These are phyloP conservation scores for Scalesia atractyloides DNA, from an alignment of 129 eudicot species.

Conservation along the genomic window DNA sequence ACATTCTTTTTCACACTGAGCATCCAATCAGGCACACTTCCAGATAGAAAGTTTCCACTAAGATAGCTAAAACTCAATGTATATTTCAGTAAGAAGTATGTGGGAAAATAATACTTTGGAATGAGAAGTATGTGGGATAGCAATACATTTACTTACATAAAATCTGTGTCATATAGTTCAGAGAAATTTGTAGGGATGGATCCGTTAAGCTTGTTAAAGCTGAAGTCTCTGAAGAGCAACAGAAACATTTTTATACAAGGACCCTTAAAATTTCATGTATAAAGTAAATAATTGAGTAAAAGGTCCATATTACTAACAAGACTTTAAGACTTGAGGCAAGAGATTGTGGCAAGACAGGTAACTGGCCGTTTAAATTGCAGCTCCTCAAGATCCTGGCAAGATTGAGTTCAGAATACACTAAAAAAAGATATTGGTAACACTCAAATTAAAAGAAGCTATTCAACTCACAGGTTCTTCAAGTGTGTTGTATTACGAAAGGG, in stretches of 20 bases:
- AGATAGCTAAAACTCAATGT: constrained; percentile 37
- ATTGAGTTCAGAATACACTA: constrained; percentile 5
- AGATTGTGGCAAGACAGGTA: constrained; percentile 39
- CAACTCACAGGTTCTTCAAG: constrained; percentile 45
- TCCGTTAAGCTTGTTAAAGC: constrained; percentile 49
- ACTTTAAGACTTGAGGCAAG: constrained; percentile 37
- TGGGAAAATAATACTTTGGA: not conserved
- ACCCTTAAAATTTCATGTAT: not conserved
- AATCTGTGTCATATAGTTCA: not conserved
- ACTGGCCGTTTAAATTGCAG: constrained; percentile 63
- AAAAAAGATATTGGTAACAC: not conserved
- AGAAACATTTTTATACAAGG: not conserved
- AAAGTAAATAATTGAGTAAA: not conserved
- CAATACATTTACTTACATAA: constrained; percentile 35
- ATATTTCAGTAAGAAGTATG: not conserved
- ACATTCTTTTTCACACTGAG: constrained; percentile 32
- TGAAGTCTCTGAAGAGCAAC: constrained; percentile 45
- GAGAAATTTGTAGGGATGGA: constrained; percentile 25
- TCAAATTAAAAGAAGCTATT: not conserved
- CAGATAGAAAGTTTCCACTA: constrained; percentile 45
- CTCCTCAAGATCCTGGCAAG: constrained; percentile 72
- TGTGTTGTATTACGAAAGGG: constrained; percentile 25
- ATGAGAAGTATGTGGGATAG: too few relatives aligned
- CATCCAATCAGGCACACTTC: constrained; percentile 54
- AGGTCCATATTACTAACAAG: constrained; percentile 54